phyloP scores from a whole-genome alignment of 2,329 filamentous ascomycete genomes.

The Calonectria pseudoturangicola region DNA sequence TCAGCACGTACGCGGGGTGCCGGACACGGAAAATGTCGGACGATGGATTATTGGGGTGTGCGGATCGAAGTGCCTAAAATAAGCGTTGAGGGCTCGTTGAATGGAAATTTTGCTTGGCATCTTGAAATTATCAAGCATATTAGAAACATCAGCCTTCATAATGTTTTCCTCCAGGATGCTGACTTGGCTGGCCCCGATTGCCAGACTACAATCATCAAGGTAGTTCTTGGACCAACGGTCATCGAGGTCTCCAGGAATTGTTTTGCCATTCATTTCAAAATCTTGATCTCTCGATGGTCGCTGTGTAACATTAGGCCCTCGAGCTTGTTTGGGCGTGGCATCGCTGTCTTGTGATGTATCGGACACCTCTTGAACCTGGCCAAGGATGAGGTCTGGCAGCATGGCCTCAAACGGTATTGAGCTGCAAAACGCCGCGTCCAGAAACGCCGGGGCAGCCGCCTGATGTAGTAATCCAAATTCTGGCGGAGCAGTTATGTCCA shows the following conservation, averaged over 20 bases:
- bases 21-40: background rate
- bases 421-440: background rate
- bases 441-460: background rate
- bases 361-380: background rate
- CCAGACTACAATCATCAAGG: background rate
- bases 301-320: too few species aligned
- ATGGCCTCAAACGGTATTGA: background rate
- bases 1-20: background rate
- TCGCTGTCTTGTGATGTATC: background rate
- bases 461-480: background rate
- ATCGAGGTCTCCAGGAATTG: background rate
- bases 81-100: background rate
- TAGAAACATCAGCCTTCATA: background rate
- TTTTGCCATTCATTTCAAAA: background rate
- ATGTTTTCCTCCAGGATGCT: background rate
- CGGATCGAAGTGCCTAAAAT: constrained; percentile 7
- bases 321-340: background rate
- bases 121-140: background rate
- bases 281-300: background rate
- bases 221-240: background rate
- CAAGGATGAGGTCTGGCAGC: background rate
- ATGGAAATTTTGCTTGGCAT: constrained; percentile 1
- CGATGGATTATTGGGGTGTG: constrained; percentile 11
- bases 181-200: background rate
- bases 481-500: background rate